Base-by-base conservation (phyloP, 805 yeast genomes). In the Saturnispora kantuleensis region DNA sequence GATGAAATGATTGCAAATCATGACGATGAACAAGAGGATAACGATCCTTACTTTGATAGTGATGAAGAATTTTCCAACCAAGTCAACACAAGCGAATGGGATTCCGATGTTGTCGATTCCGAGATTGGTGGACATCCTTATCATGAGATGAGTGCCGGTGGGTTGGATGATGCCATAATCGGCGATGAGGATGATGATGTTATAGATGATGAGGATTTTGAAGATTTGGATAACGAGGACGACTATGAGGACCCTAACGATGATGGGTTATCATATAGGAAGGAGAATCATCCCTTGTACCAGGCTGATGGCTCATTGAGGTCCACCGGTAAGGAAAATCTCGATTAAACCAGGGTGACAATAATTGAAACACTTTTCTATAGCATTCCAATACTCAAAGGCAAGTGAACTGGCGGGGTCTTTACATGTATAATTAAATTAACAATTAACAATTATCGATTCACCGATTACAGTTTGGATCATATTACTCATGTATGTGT, bases 171-270 rank as follows among this genome's bases (percentile, higher is more conserved):
- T 16, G 84, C 79, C 45, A 82, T 77, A 21, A 51, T 47, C 79
- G 79, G 38, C 26, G 49, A 47, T 15, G 53, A 40, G 13, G 48
- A 44, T 21, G 48, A 46, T 40, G 56, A 42, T 10, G 54, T 48
- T 10, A 48, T 47, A 18, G 50, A 43, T 15, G 68, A 79, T 52
- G 86, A 79, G 56, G 85, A 79, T 53, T 83, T 49, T 29, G 52
- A 55, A 10, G 64, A 60, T 31, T 47, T 37, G 38, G 46, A 49
- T 13, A 49, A 47, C 26, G 84, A 74, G 11, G 87, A 82, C 48
- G 88, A 80, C 48, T 81, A 83, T 54, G 77, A 76, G 53, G 89
- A 83, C 56, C 89, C 90, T 1, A 81, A 83, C 55, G 90, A 84
- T 58, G 90, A 83, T 55, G 90, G 90, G 0, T 77, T 76, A 56